Evolutionary conservation across 2,329 filamentous ascomycete species (phyloP), one percentile per base, ranked within the genome.

Genomic region (Hypoxylon sp.): DNA sequence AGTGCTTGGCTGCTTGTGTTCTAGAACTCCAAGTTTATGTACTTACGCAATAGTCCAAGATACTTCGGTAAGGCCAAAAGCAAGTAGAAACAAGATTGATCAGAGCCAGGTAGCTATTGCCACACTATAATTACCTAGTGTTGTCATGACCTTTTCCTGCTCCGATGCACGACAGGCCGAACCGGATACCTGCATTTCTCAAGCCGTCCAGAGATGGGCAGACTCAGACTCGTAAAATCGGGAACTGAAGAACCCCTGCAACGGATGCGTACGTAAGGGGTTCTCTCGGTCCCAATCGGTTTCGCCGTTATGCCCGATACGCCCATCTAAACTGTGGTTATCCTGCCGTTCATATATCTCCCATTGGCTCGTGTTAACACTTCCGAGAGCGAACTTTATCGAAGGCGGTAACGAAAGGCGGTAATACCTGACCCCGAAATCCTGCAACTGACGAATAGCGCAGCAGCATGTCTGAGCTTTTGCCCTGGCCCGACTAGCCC

Each of bases 361-460:
- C 32, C 32, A 57, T 55, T 55, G 56, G 44, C 49, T 39, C 30
- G 15, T 10, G 37, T 58, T 51, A 34, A 34, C 49, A 28, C 30
- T 39, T 44, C 19, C 22, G 20, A 46, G 24, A 58, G 8, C 8
- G 17, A 43, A 53, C 57, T 64, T 51, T 37, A 48, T 61, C 46
- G 55, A 28, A 62, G 30, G 51, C 56, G 55, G 43, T 65, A 53
- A 44, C n/a, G n/a, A n/a, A 28, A 62, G 30, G 51, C 56, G 55
- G 43, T 65, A 53, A 44, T 46, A 43, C 57, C 54, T 56, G 44
- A 56, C 46, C 52, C 51, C 47, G 19, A 67, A 62, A 67, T 65
- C 58, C 65, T 62, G 37, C 61, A 50, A 62, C 62, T 57, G 64
- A 57, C 55, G 58, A 64, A 64, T 67, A 61, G 60, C 26, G 53